Percentiles rank a stretch among this genome's conserved stretches.
These are phyloP conservation scores for Mychonastes homosphaera DNA, from an alignment of 139 green algal species.

Conservation along the genomic window DNA sequence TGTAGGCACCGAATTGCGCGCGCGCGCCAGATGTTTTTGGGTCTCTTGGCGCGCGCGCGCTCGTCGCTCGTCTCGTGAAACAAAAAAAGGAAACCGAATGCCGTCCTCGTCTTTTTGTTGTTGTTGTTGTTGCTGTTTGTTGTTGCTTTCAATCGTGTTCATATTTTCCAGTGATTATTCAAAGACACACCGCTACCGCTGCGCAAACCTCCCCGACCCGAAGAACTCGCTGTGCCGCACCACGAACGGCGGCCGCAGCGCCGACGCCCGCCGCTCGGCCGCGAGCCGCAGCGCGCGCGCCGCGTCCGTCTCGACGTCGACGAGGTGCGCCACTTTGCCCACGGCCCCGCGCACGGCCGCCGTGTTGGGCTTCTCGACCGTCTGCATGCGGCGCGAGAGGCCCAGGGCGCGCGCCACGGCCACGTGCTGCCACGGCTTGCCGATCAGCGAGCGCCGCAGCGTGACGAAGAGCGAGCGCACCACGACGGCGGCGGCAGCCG, in stretches of 20 bases:
- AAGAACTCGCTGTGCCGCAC: constrained; percentile 11
- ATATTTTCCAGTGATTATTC: no score
- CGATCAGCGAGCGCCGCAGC: constrained; percentile 25
- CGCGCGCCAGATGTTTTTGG: no score
- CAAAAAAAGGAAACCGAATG: no score
- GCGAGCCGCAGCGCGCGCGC: constrained; percentile 15
- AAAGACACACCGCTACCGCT: no score
- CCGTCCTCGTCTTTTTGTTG: no score
- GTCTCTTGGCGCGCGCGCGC: no score
- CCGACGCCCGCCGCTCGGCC: neutral
- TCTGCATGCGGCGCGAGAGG: constrained; percentile 21
- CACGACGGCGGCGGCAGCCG: no score
- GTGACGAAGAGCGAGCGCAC: constrained; percentile 56
- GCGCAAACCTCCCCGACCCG: no score
- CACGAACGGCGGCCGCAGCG: constrained; percentile 5
- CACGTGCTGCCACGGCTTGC: constrained; percentile 36
- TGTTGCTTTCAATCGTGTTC: no score
- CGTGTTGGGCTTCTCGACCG: constrained; percentile 44
- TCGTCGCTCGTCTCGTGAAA: no score
- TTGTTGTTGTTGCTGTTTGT: no score
- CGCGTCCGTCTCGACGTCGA: constrained; percentile 14
- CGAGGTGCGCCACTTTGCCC: constrained; percentile 27
- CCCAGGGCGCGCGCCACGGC: constrained; percentile 29
- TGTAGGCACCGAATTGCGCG: no score
- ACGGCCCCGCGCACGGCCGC: constrained; percentile 33